phyloP scores from a whole-genome alignment of 2,329 filamentous ascomycete genomes.

The Microdochium nivale region DNA sequence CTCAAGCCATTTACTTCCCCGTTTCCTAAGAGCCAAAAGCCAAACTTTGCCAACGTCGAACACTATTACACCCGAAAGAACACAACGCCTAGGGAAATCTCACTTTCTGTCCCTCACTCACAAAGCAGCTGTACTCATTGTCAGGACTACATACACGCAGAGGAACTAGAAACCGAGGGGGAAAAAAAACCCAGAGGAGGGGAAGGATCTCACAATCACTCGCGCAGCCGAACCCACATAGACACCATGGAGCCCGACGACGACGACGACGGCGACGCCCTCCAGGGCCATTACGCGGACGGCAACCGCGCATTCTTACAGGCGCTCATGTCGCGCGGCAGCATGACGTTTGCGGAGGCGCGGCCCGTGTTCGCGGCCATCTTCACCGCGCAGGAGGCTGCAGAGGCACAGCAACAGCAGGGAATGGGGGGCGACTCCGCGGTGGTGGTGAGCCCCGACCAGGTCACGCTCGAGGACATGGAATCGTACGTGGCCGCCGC shows the following conservation, averaged over 20 bases:
- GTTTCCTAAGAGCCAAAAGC: not conserved
- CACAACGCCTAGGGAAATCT: too few relatives aligned
- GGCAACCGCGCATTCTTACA: conserved; percentile 85
- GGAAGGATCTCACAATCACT: too few relatives aligned
- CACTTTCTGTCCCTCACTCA: too few relatives aligned
- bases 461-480: conserved; percentile 63
- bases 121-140: too few relatives aligned
- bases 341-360: conserved; percentile 67
- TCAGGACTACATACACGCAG: too few relatives aligned
- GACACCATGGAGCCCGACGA: not conserved
- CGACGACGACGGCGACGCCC: conserved; percentile 9
- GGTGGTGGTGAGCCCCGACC: conserved; percentile 41
- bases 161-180: not conserved
- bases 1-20: not conserved
- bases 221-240: too few relatives aligned
- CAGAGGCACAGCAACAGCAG: not conserved
- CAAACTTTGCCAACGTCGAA: too few relatives aligned
- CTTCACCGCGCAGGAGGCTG: conserved; percentile 42
- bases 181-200: not conserved
- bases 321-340: conserved; percentile 70
- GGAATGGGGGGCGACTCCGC: conserved; percentile 16
- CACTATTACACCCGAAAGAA: too few relatives aligned
- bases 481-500: conserved; percentile 59
- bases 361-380: conserved; percentile 71
- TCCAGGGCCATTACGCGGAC: conserved; percentile 38